A percentile compares a stretch with the other conserved stretches of the same genome.
Evolutionary conservation across 768 basidiomycete species (phyloP).

Genomic region (Solioccasus polychromus): DNA sequence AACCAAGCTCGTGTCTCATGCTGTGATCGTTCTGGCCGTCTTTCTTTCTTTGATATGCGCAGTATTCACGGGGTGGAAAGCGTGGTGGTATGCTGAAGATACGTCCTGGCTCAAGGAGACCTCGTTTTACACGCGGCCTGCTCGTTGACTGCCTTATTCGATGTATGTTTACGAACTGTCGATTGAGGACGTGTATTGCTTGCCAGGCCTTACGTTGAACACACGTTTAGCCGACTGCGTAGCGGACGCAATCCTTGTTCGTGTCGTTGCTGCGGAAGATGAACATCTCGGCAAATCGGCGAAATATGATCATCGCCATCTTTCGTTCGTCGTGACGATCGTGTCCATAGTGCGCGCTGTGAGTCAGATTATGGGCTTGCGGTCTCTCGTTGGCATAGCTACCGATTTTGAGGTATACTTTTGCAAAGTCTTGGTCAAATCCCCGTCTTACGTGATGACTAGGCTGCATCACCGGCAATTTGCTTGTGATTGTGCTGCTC

Average conservation of each 20-base stretch:
- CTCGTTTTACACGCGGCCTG: not conserved
- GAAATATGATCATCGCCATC: constrained; percentile 11
- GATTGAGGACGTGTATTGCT: too few relatives aligned
- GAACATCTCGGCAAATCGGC: constrained; percentile 12
- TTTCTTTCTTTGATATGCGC: constrained; percentile 12
- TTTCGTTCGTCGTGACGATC: constrained; percentile 14
- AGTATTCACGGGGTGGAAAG: constrained; percentile 1
- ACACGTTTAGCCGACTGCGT: constrained; percentile 20
- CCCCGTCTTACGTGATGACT: not conserved
- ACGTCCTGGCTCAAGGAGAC: constrained; percentile 4
- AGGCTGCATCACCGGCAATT: constrained; percentile 21
- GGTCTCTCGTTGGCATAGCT: constrained; percentile 8
- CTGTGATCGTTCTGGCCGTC: constrained; percentile 6
- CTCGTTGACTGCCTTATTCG: constrained; percentile 1
- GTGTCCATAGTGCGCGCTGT: constrained; percentile 12
- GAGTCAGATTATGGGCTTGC: constrained; percentile 8
- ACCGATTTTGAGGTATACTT: constrained; percentile 18
- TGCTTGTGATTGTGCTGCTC: constrained; percentile 19
- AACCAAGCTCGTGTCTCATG: constrained; percentile 2
- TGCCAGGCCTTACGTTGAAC: not conserved
- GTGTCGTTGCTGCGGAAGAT: constrained; percentile 9
- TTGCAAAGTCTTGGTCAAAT: not conserved
- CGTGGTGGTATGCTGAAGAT: constrained; percentile 11
- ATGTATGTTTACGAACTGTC: constrained; percentile 11
- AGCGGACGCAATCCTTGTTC: constrained; percentile 16